Base-by-base conservation (phyloP, 495 filamentous ascomycete genomes). In the Trichoderma asperelloides region DNA sequence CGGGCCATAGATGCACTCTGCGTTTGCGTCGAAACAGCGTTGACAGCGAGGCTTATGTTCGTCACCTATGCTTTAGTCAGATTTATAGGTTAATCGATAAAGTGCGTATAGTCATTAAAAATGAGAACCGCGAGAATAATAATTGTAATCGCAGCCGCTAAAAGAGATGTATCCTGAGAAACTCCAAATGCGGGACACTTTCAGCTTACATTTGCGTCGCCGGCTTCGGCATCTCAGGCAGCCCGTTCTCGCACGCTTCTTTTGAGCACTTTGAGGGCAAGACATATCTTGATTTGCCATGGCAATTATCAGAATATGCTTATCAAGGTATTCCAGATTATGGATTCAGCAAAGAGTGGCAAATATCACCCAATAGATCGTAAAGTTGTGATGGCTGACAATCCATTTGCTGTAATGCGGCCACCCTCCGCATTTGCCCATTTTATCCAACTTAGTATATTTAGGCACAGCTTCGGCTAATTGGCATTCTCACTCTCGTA, bases 131-230 rank as follows among this genome's bases (percentile, higher is more conserved):
- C 5, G 33, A 37, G 33, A 37, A 37, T 37, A 37, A 8, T 37
- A 7, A 8, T 37, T 2, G 33, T 2, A 8, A 37, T 7, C 2
- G 2, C 2, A 37, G 5, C 33, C 33, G 6, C 33, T 37, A 37
- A 8, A 7, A 37, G 33, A 8, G 33, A 37, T 7, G 33, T 37
- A 8, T 8, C 33, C 33, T 33, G 30, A 33, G n/a, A n/a, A n/a
- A 33, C 30, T 33, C 30, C 2, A 33, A 33, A 2, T 33, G 6
- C 30, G 30, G 6, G 2, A 33, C 30, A 33, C 18, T 51, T 4
- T 51, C n/a, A 55, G 3, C 66, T 68, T 60, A 68, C 66, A 68
- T 51, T 68, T 68, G 13, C 66, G 55, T 45, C 66, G 16, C 41
- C 62, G 33, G 37, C 33, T 60, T 12, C 66, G 55, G 37, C 66